Conservation (phyloP, 78 protist genomes). For the Dictyostelium firmibasis region DNA sequence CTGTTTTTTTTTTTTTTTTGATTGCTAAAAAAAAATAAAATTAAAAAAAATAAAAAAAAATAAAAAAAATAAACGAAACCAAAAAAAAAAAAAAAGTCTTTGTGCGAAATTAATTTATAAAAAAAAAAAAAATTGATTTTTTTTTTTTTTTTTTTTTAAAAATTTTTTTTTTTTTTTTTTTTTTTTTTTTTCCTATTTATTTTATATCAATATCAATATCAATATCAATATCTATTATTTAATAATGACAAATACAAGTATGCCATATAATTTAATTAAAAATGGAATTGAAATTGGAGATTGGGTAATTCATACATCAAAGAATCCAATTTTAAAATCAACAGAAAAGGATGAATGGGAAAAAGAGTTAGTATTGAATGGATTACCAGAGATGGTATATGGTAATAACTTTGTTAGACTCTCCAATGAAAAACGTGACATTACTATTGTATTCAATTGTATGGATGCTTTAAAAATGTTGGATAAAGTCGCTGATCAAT, state of each 20-base stretch:
- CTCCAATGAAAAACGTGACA: background rate
- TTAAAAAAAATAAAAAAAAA: background rate
- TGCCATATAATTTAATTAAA: background rate
- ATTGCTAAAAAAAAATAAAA: background rate
- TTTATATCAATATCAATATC: background rate
- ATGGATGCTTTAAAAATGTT: conserved; percentile 66
- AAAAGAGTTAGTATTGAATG: conserved; percentile 23
- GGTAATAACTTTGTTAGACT: conserved; percentile 68
- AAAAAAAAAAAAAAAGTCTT: background rate
- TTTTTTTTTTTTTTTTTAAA: background rate
- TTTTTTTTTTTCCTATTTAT: background rate
- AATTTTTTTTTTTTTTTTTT: background rate
- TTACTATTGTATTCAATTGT: conserved; percentile 61
- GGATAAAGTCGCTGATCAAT: conserved; percentile 14
- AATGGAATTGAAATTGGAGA: conserved; percentile 47
- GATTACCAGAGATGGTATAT: conserved; percentile 84
- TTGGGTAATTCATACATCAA: conserved; percentile 45
- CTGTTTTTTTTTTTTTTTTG: background rate
- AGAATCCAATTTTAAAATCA: conserved; percentile 69
- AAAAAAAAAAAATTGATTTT: background rate
- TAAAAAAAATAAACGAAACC: background rate
- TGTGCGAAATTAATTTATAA: background rate
- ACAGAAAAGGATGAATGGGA: conserved; percentile 75
- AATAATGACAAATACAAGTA: background rate
- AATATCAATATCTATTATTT: background rate